Conservation (phyloP, 169 alveolate genomes). For the Plasmodium relictum region DNA sequence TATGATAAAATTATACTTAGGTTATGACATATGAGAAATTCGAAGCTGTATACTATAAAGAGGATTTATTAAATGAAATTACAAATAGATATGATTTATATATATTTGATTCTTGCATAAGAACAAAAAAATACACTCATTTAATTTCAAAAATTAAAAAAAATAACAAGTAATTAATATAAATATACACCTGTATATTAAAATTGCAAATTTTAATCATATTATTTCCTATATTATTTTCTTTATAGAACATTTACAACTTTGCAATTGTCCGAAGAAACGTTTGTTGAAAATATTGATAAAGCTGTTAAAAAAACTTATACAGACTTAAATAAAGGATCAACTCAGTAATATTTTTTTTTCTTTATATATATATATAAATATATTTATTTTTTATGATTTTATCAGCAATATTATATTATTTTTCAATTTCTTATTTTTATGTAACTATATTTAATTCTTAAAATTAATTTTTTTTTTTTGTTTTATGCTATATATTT, state of each 20-base stretch:
- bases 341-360: conserved; percentile 44
- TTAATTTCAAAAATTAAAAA: conserved; percentile 64
- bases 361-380: neutral
- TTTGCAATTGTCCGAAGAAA: conserved; percentile 39
- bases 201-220: neutral
- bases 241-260: conserved; percentile 58
- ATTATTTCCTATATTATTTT: neutral
- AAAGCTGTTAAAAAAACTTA: conserved; percentile 24
- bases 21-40: conserved; percentile 66
- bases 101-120: conserved; percentile 51
- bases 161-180: conserved; percentile 36
- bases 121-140: conserved; percentile 42
- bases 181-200: neutral
- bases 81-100: conserved; percentile 32
- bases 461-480: neutral
- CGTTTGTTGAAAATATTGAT: conserved; percentile 45
- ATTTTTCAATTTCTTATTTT: too few relatives aligned
- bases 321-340: conserved; percentile 66
- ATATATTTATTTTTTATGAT: neutral
- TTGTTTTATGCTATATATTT: neutral
- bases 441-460: neutral
- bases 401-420: too few relatives aligned
- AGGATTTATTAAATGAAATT: conserved; percentile 36
- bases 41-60: conserved; percentile 45
- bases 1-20: neutral